phyloP scores from a whole-genome alignment of 2,329 filamentous ascomycete species.

The Ophiostoma sp. region DNA sequence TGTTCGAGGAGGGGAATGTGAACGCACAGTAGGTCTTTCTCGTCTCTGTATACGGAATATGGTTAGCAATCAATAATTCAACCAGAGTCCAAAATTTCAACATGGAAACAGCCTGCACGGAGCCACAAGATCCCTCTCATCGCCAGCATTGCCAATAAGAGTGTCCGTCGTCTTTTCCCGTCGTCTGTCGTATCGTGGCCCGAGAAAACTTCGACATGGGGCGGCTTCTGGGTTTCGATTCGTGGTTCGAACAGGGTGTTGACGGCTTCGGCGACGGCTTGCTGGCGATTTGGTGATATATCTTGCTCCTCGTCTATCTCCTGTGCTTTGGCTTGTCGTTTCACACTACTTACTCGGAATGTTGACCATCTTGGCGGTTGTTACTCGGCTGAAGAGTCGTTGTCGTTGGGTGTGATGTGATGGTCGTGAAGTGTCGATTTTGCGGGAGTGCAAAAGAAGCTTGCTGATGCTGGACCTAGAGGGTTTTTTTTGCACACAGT shows the following conservation, averaged over 20 bases:
- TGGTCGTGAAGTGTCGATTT: constrained; percentile 25
- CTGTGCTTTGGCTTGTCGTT: not conserved
- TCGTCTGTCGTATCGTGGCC: not conserved
- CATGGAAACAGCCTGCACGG: not conserved
- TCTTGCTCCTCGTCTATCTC: not conserved
- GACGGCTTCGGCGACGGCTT: not conserved
- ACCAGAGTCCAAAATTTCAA: not conserved
- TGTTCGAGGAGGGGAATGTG: not conserved
- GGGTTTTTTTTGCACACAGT: constrained; percentile 21
- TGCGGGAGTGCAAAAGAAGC: constrained; percentile 13
- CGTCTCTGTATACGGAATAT: constrained; percentile 28
- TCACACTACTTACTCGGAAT: constrained; percentile 58
- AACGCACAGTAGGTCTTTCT: constrained; percentile 34
- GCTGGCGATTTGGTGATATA: not conserved
- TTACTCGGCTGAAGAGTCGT: constrained; percentile 23
- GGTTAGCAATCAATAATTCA: constrained; percentile 25
- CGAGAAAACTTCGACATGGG: not conserved
- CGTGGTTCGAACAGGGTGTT: not conserved
- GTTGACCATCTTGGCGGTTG: constrained; percentile 63
- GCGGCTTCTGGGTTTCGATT: not conserved
- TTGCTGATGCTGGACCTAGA: constrained; percentile 2
- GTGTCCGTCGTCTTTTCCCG: not conserved
- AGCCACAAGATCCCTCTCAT: not conserved
- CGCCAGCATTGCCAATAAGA: not conserved
- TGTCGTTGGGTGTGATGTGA: constrained; percentile 23